Evolutionary conservation across 108 stramenopile species (phyloP), one percentile per base, ranked within the genome.

Genomic region (Epithemia pelagica): DNA sequence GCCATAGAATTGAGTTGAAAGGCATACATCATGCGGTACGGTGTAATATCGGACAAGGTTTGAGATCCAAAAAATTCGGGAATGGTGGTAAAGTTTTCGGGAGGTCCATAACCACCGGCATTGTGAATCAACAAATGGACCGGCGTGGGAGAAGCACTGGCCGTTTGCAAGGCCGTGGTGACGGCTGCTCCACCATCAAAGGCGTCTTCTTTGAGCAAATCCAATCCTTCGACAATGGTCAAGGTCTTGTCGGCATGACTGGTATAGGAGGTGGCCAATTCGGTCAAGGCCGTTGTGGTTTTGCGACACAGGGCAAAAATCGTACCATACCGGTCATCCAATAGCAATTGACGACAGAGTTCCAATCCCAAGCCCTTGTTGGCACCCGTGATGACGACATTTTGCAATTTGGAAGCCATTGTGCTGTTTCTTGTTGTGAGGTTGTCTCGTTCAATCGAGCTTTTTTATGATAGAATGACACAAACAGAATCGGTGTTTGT

Each of bases 71-170:
- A 56, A 2, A 37, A 1, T 2, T 24, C 65, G 8, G 26, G 37
- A 3, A 10, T 19, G 51, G 20, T 61, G 19, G 15, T 5, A 46
- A 52, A 70, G 21, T n/a, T 8, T 33, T 75, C 65, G 25, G 68
- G 55, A 20, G 69, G 74, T 18, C 75, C 75, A 20, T 63, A 76
- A 1, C 57, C 68, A 26, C 75, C 75, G 23, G 75, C n/a, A n/a
- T n/a, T n/a, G n/a, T n/a, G n/a, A n/a, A n/a, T n/a, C n/a, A n/a
- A n/a, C n/a, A n/a, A n/a, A n/a, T n/a, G n/a, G n/a, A n/a, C n/a
- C n/a, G n/a, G n/a, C n/a, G n/a, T n/a, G n/a, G n/a, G n/a, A n/a
- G n/a, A n/a, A n/a, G n/a, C n/a, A n/a, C n/a, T n/a, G n/a, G n/a
- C n/a, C n/a, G n/a, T n/a, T n/a, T n/a, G n/a, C n/a, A n/a, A n/a